Percentiles rank a stretch among this genome's conserved stretches.
phyloP scores from a whole-genome alignment of 306 rosid genomes.

The Begonia masoniana region DNA sequence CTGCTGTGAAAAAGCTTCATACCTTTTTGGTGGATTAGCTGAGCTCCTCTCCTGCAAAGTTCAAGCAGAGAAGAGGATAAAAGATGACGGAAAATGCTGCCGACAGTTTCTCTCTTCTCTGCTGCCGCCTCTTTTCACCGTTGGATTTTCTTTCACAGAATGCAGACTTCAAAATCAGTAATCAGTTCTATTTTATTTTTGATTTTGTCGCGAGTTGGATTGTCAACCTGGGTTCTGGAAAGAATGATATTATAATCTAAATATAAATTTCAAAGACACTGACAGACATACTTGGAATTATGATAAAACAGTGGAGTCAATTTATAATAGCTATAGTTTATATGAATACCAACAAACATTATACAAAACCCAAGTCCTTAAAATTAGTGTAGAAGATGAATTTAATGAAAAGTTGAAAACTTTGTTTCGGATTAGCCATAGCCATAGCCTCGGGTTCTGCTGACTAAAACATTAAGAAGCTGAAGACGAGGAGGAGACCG shows the following conservation, averaged over 20 bases:
- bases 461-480: too few relatives aligned
- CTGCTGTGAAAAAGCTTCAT: slow-evolving; percentile 31
- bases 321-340: neutral
- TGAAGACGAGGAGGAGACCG: too few relatives aligned
- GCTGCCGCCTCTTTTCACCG: too few relatives aligned
- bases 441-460: neutral
- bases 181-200: too few relatives aligned
- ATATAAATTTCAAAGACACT: slow-evolving; percentile 12
- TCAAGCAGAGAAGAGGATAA: neutral
- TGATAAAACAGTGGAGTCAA: slow-evolving; percentile 10
- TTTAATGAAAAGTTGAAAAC: slow-evolving; percentile 11
- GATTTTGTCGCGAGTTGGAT: too few relatives aligned
- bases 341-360: slow-evolving; percentile 26
- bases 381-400: slow-evolving; percentile 29
- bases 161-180: neutral
- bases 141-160: neutral
- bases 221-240: neutral
- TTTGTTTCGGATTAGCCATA: neutral
- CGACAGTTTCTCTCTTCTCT: too few relatives aligned
- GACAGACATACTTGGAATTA: slow-evolving; percentile 66
- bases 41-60: slow-evolving; percentile 5
- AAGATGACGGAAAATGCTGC: neutral
- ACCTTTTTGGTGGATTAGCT: slow-evolving; percentile 29
- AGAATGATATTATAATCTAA: neutral
- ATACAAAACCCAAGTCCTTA: slow-evolving; percentile 35